Evolutionary conservation across 345 rosid genomes (phyloP).

Genomic region (Eucalyptus regnans): DNA sequence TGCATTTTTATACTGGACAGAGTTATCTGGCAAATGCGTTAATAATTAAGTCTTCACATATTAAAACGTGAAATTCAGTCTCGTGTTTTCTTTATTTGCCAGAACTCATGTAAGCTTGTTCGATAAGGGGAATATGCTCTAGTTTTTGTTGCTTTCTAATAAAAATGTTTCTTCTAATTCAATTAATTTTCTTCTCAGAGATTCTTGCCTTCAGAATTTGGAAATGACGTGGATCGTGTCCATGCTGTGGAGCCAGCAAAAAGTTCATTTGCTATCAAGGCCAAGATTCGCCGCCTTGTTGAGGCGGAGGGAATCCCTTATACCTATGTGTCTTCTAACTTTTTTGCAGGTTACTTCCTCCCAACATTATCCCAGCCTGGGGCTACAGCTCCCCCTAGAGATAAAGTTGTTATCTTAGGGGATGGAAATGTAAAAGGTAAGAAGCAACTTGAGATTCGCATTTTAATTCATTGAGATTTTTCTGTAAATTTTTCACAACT

Average conservation of each 20-base stretch:
- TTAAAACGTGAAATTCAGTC: background rate
- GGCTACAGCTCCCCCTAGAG: background rate
- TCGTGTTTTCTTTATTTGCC: background rate
- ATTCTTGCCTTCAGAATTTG: constrained; percentile 1
- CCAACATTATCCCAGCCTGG: background rate
- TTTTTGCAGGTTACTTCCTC: background rate
- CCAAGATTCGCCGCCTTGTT: background rate
- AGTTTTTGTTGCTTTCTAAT: background rate
- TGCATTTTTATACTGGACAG: background rate
- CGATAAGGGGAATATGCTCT: background rate
- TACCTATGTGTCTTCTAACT: background rate
- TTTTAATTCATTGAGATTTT: background rate
- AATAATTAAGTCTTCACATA: no score
- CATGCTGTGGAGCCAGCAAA: background rate
- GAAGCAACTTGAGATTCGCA: background rate
- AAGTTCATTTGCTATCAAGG: background rate
- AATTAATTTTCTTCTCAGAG: background rate
- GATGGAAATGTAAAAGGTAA: constrained; percentile 3
- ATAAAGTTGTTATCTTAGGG: background rate
- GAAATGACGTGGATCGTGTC: background rate
- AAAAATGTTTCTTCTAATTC: background rate
- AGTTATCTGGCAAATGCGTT: background rate
- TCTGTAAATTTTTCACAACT: background rate
- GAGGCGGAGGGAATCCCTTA: background rate
- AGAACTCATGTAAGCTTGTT: background rate